A percentile compares a stretch with the other conserved stretches of the same genome.
These are phyloP conservation scores for Diplosphaera chodatii DNA, from an alignment of 139 green algal genomes.

Conservation along the genomic window DNA sequence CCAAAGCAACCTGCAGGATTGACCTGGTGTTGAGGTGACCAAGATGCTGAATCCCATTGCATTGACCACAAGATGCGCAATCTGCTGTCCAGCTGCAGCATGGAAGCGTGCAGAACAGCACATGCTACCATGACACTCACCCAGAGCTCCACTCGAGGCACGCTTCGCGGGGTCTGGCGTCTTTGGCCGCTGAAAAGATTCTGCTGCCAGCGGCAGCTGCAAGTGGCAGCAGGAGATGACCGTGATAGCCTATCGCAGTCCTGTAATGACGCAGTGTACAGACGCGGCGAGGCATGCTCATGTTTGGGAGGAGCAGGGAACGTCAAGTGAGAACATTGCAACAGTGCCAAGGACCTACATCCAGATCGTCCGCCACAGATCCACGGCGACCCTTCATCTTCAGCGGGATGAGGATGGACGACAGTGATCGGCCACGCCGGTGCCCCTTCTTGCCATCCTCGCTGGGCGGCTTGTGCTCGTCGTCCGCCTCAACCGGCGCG, in stretches of 20 bases:
- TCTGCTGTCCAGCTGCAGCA: too few species aligned
- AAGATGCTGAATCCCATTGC: too few species aligned
- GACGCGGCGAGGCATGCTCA: too few species aligned
- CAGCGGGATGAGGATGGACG: slow-evolving; percentile 9
- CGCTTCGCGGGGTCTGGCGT: slow-evolving; percentile 11
- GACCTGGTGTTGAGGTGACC: too few species aligned
- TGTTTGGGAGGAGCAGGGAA: neutral
- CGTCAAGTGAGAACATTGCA: neutral
- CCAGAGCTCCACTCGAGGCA: neutral
- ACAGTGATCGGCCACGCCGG: slow-evolving; percentile 18
- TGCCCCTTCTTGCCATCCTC: slow-evolving; percentile 20
- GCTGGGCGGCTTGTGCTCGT: neutral
- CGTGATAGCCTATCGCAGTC: neutral
- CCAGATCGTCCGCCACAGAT: neutral
- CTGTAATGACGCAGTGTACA: too few species aligned
- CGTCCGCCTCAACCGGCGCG: too few species aligned
- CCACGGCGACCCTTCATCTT: neutral
- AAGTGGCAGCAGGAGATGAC: neutral
- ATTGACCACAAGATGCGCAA: too few species aligned
- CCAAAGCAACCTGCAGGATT: too few species aligned
- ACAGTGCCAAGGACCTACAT: neutral
- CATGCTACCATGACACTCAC: too few species aligned
- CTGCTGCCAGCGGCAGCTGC: too few species aligned
- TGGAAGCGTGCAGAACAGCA: too few species aligned
- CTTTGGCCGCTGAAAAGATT: slow-evolving; percentile 1